A percentile compares a stretch with the other conserved stretches of the same genome.
Evolutionary conservation across 202 grass and related monocot species (phyloP).

Genomic region (Carex arenaria): DNA sequence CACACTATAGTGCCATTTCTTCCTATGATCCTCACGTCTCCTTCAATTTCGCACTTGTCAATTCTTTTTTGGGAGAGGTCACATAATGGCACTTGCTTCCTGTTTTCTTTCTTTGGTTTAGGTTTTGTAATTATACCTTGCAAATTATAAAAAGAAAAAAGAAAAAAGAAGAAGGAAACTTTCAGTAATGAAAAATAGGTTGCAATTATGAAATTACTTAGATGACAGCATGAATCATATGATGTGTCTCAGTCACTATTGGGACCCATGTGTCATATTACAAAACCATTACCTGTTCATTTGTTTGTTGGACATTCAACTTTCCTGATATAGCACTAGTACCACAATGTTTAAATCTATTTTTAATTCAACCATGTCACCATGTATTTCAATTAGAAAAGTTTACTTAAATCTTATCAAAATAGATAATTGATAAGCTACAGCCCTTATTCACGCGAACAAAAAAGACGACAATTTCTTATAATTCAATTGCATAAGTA

Average conservation of each 20-base stretch:
- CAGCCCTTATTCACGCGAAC: too few relatives aligned
- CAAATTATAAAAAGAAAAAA: neutral
- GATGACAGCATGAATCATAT: neutral
- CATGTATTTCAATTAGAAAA: neutral
- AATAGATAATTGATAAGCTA: neutral
- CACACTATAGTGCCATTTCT: constrained; percentile 33
- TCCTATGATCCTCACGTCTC: constrained; percentile 65
- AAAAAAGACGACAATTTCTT: neutral
- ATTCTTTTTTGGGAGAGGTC: constrained; percentile 66
- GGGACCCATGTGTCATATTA: neutral
- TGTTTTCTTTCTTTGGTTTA: constrained; percentile 6
- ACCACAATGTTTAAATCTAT: neutral
- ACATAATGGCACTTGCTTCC: constrained; percentile 72
- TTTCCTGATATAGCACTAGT: neutral
- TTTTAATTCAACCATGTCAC: neutral
- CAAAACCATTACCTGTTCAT: neutral
- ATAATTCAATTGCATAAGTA: neutral
- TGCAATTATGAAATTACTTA: too few relatives aligned
- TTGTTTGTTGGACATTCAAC: neutral
- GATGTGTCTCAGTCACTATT: neutral
- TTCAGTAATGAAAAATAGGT: neutral
- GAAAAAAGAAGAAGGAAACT: neutral
- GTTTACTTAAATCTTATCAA: neutral
- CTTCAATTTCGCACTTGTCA: constrained; percentile 78
- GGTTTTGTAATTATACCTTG: constrained; percentile 15